phyloP scores from a whole-genome alignment of 345 rosid species.

The Brassica juncea region DNA sequence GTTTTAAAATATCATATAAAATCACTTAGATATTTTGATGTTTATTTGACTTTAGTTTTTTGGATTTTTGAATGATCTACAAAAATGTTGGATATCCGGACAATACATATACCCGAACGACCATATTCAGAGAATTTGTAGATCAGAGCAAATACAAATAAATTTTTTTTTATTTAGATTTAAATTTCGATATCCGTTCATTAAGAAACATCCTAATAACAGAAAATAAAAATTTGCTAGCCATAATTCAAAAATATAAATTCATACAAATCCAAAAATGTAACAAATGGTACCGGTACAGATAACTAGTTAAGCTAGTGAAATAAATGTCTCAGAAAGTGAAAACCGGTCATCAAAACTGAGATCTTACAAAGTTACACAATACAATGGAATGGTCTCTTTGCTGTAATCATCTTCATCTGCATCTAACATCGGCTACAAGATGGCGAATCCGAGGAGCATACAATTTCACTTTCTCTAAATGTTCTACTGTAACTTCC shows the following conservation, averaged over 20 bases:
- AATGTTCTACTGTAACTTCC: conserved; percentile 67
- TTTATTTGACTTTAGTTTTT: no score
- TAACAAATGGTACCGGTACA: not conserved
- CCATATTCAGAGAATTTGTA: no score
- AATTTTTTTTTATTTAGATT: no score
- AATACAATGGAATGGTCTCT: not conserved
- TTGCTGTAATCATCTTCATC: conserved; percentile 16
- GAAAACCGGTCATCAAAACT: not conserved
- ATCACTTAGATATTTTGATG: no score
- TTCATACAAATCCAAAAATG: not conserved
- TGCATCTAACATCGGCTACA: conserved; percentile 82
- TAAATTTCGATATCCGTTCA: not conserved
- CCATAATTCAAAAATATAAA: not conserved
- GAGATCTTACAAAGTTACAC: not conserved
- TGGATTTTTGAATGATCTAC: no score
- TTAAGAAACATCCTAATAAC: not conserved
- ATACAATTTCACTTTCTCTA: conserved; percentile 95
- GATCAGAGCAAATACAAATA: not conserved
- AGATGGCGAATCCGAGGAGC: conserved; percentile 93
- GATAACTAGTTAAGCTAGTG: not conserved
- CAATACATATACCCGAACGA: no score
- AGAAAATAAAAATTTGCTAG: not conserved
- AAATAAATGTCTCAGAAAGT: not conserved
- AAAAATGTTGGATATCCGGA: no score
- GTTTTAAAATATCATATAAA: no score